Conservation (phyloP, 129 eudicot species). For the Calendula officinalis region DNA sequence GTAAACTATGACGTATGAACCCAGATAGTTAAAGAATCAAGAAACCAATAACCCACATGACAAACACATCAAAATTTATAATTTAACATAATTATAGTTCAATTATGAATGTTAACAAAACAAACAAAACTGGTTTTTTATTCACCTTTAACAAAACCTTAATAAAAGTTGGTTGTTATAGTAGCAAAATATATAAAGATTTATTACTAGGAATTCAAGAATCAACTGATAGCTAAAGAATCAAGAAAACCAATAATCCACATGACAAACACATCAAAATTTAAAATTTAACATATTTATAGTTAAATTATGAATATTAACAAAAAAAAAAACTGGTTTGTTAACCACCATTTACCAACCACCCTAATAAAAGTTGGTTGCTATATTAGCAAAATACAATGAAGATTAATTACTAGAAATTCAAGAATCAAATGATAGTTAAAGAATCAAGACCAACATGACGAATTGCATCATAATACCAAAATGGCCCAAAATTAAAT, state of each 20-base stretch:
- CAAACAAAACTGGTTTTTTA: not conserved
- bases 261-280: constrained; percentile 23
- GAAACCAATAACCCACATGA: constrained; percentile 5
- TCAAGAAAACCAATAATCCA: constrained; percentile 25
- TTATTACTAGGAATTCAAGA: constrained; percentile 1
- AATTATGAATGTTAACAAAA: not conserved
- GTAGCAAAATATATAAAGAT: not conserved
- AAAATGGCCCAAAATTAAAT: not conserved
- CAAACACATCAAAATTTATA: constrained; percentile 14
- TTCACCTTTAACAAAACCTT: too few relatives aligned
- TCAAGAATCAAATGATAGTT: not conserved
- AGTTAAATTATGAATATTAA: not conserved
- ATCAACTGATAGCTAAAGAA: not conserved
- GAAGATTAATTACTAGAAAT: not conserved
- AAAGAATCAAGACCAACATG: constrained; percentile 24
- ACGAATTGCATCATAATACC: constrained; percentile 8
- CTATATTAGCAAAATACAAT: not conserved
- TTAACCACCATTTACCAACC: too few relatives aligned
- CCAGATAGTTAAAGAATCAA: not conserved
- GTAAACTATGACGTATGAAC: not conserved
- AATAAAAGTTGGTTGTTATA: too few relatives aligned
- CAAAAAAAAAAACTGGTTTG: not conserved
- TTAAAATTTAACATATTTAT: not conserved
- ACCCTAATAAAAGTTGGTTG: too few relatives aligned
- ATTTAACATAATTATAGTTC: not conserved